A percentile compares a stretch with the other conserved stretches of the same genome.
These are phyloP conservation scores for Rhizophora mangle DNA, from an alignment of 345 rosid species.

Conservation along the genomic window DNA sequence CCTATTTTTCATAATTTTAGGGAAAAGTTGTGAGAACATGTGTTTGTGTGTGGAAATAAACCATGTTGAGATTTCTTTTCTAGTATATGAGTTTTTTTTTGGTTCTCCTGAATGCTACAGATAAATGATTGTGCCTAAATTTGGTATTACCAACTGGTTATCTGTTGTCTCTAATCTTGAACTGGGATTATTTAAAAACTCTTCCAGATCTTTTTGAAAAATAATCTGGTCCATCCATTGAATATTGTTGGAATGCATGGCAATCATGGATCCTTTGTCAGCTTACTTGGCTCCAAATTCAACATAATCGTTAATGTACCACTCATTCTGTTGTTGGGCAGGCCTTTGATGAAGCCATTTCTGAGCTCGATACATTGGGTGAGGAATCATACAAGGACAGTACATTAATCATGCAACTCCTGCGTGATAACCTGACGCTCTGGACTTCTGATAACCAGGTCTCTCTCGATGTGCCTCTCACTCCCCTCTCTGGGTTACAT, in stretches of 20 bases:
- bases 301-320: no score
- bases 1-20: no score
- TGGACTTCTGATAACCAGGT: slow-evolving; percentile 98
- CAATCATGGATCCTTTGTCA: background rate
- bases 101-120: background rate
- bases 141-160: background rate
- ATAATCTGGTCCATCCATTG: no score
- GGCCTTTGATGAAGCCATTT: slow-evolving; percentile 98
- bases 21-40: no score
- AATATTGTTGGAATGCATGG: background rate
- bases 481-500: background rate
- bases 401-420: slow-evolving; percentile 96
- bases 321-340: slow-evolving; percentile 15
- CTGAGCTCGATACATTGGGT: slow-evolving; percentile 92
- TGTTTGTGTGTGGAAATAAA: background rate
- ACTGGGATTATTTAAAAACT: no score
- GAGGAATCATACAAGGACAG: slow-evolving; percentile 99
- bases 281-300: no score
- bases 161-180: no score
- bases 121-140: background rate
- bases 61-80: background rate
- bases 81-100: background rate
- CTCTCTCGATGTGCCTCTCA: slow-evolving; percentile 4
- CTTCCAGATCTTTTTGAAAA: no score
- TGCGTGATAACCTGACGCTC: slow-evolving; percentile 90